phyloP scores from a whole-genome alignment of 139 green algal genomes.

The Marvania coccoides region DNA sequence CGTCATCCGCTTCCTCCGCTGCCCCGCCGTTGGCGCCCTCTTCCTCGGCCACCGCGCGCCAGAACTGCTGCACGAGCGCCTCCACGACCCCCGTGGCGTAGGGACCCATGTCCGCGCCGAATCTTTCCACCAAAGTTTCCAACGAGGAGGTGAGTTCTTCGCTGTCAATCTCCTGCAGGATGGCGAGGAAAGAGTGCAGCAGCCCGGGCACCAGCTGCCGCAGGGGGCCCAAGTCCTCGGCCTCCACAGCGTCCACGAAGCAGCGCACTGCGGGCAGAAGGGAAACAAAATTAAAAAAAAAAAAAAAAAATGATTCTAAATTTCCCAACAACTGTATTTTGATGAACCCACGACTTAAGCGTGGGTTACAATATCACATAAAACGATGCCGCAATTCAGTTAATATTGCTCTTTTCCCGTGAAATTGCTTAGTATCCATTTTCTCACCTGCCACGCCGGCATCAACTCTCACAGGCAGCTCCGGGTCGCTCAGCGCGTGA shows the following conservation, averaged over 20 bases:
- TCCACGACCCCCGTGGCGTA: conserved; percentile 72
- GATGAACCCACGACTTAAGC: too few species aligned
- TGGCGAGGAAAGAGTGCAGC: conserved; percentile 73
- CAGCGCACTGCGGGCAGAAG: conserved; percentile 56
- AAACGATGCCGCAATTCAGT: too few species aligned
- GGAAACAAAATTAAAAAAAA: too few species aligned
- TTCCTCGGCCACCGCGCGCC: conserved; percentile 37
- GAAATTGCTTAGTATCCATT: too few species aligned
- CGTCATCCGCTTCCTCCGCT: conserved; percentile 40
- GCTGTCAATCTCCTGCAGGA: conserved; percentile 62
- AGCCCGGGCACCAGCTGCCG: conserved; percentile 75
- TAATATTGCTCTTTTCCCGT: too few species aligned
- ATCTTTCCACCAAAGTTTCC: conserved; percentile 92
- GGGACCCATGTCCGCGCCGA: conserved; percentile 85
- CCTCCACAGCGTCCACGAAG: conserved; percentile 81
- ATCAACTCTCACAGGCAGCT: conserved; percentile 76
- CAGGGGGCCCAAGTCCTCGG: conserved; percentile 63
- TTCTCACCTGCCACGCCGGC: conserved; percentile 20
- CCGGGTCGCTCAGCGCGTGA: conserved; percentile 53
- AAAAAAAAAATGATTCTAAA: too few species aligned
- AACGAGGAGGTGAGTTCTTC: conserved; percentile 91
- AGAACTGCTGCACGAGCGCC: conserved; percentile 69
- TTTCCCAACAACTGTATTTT: too few species aligned
- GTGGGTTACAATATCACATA: too few species aligned
- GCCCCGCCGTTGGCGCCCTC: conserved; percentile 9